Percentiles rank a stretch among this genome's conserved stretches.
Conservation (phyloP, 192 early-diverging fungal genomes). For the Coemansia sp. region DNA sequence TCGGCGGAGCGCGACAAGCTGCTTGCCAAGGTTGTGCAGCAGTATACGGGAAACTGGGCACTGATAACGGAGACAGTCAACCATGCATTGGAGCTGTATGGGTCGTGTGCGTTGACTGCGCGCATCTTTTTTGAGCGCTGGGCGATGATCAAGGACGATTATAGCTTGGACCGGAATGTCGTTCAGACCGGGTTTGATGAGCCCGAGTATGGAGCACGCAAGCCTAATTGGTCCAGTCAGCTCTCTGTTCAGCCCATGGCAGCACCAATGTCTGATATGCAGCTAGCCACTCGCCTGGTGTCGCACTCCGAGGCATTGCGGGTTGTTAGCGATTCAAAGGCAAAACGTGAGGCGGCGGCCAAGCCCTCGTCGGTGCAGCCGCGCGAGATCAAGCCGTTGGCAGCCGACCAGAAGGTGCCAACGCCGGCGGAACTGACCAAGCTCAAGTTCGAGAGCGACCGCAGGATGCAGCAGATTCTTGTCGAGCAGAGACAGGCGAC, state of each 20-base stretch:
- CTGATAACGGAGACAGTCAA: slow-evolving; percentile 48
- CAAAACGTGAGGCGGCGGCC: slow-evolving; percentile 31
- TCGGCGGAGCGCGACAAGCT: slow-evolving; percentile 37
- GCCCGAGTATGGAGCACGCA: slow-evolving; percentile 38
- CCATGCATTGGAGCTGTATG: slow-evolving; percentile 31
- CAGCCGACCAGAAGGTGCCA: slow-evolving; percentile 38
- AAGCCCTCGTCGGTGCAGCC: slow-evolving; percentile 31
- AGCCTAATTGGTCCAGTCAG: slow-evolving; percentile 27
- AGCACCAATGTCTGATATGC: slow-evolving; percentile 31
- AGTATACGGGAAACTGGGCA: slow-evolving; percentile 48
- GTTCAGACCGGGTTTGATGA: slow-evolving; percentile 48
- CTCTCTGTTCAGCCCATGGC: slow-evolving; percentile 22
- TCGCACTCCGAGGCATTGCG: slow-evolving; percentile 34
- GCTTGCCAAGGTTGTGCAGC: slow-evolving; percentile 44
- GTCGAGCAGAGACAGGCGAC: slow-evolving; percentile 48
- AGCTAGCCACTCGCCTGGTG: slow-evolving; percentile 32
- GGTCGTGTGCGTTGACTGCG: slow-evolving; percentile 30
- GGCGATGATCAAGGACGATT: slow-evolving; percentile 44
- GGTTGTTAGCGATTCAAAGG: slow-evolving; percentile 35
- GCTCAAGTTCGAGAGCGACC: slow-evolving; percentile 43
- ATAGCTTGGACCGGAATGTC: slow-evolving; percentile 27
- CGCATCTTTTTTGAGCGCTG: slow-evolving; percentile 47
- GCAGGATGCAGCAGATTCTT: slow-evolving; percentile 37
- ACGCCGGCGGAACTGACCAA: slow-evolving; percentile 46
- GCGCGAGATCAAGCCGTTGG: slow-evolving; percentile 38